Conservation (phyloP, 805 yeast species). For the Starmerella sirachaensis region DNA sequence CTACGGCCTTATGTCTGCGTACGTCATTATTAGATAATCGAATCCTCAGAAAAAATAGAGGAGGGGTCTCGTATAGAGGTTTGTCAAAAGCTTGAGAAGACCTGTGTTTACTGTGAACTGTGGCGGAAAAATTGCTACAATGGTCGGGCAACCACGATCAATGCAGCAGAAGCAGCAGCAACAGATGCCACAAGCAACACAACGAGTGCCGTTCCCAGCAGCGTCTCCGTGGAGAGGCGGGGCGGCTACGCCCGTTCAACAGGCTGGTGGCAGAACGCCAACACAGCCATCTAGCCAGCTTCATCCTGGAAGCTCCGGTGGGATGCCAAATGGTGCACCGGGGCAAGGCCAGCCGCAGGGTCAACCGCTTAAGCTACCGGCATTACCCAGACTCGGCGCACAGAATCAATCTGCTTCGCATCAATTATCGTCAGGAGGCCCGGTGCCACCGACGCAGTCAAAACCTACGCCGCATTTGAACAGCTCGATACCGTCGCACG, state of each 20-base stretch:
- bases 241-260: no score
- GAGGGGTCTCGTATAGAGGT: no score
- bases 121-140: no score
- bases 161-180: slow-evolving; percentile 5
- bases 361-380: slow-evolving; percentile 15
- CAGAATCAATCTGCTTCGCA: slow-evolving; percentile 2
- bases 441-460: no score
- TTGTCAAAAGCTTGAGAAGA: no score
- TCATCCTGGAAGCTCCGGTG: not conserved
- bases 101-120: no score
- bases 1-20: no score
- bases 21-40: no score
- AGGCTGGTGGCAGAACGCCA: not conserved
- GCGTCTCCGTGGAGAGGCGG: slow-evolving; percentile 21
- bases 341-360: slow-evolving; percentile 1
- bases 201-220: slow-evolving; percentile 6
- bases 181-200: slow-evolving; percentile 1
- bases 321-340: not conserved
- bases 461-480: no score
- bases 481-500: not conserved
- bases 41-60: no score
- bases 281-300: no score
- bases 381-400: slow-evolving; percentile 16
- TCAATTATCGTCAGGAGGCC: slow-evolving; percentile 4
- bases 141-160: slow-evolving; percentile 3